Evolutionary conservation across 2,329 filamentous ascomycete species (phyloP), one percentile per base, ranked within the genome.

Genomic region (Ophiocordyceps camponoti-saundersi): DNA sequence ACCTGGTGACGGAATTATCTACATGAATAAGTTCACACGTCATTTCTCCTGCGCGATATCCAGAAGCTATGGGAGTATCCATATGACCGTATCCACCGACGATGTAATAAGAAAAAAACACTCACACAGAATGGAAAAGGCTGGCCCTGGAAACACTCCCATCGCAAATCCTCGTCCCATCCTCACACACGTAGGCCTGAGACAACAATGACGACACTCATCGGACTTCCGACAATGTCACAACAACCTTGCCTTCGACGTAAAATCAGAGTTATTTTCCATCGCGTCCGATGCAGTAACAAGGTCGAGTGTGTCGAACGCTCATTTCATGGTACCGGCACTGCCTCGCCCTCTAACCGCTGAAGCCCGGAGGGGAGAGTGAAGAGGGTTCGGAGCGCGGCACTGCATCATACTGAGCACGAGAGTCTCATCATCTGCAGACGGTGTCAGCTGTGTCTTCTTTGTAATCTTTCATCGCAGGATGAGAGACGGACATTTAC

Each of bases 271-370:
- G 86, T 85, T 93, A 82, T 87, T 84, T 81, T 58, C 84, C 75
- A 82, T 86, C 79, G 89, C 92, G 90, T 95, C 80, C 90, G 89
- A 86, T 75, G 69, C 71, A 69, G 77, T 86, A 93, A 95, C 88
- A 96, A 95, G 90, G 83, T 80, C 75, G 64, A 39, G 75, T 95
- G 90, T 95, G 92, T 86, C 90, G 88, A 85, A 95, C 92, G 88
- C 92, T 82, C 76, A 88, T 88, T 80, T 96, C 92, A 98, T 77
- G 72, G 78, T 83, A 69, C 77, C 78, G 68, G 48, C 68, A 69
- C 42, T 67, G 66, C 72, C 68, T 71, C 68, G 65, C 79, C 75
- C 69, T 68, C 75, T 73, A 73, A 82, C 86, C 90, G 75, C 92
- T 95, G 87, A 65, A 85, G 88, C 89, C 85, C 80, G 70, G 68